Evolutionary conservation across 1,284 basidiomycete species (phyloP).

Genomic region (Rhodotorula sp.): DNA sequence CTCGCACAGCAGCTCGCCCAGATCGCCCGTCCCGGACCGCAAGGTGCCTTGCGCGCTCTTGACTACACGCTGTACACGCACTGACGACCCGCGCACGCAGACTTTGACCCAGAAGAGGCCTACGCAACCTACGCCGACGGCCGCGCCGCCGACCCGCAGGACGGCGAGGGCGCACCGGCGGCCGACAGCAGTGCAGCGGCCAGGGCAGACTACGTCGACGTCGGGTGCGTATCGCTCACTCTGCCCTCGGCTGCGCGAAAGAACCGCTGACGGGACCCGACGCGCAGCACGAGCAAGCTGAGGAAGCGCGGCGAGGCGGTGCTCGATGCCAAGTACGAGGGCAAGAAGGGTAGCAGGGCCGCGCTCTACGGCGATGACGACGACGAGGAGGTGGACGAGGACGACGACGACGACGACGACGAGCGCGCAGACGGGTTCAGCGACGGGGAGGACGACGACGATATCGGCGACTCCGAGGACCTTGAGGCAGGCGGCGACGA

Average conservation of each 20-base stretch:
- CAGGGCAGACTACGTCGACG: slow-evolving; percentile 77
- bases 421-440: slow-evolving; percentile 36
- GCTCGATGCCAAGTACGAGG: slow-evolving; percentile 66
- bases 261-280: too few relatives aligned
- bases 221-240: slow-evolving; percentile 62
- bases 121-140: slow-evolving; percentile 51
- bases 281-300: slow-evolving; percentile 49
- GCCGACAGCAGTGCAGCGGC: background rate
- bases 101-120: slow-evolving; percentile 75
- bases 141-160: slow-evolving; percentile 36
- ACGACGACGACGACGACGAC: slow-evolving; percentile 50
- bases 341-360: slow-evolving; percentile 64
- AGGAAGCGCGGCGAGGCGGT: slow-evolving; percentile 60
- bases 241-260: background rate
- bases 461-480: slow-evolving; percentile 50
- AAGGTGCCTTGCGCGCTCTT: slow-evolving; percentile 54
- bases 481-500: slow-evolving; percentile 5
- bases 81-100: slow-evolving; percentile 51
- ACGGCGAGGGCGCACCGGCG: slow-evolving; percentile 39
- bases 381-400: slow-evolving; percentile 33
- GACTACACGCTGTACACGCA: background rate
- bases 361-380: slow-evolving; percentile 58
- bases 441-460: slow-evolving; percentile 50
- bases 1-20: slow-evolving; percentile 80
- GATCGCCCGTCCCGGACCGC: slow-evolving; percentile 68